Conservation (phyloP, 768 basidiomycete species). For the Asterophora parasitica region DNA sequence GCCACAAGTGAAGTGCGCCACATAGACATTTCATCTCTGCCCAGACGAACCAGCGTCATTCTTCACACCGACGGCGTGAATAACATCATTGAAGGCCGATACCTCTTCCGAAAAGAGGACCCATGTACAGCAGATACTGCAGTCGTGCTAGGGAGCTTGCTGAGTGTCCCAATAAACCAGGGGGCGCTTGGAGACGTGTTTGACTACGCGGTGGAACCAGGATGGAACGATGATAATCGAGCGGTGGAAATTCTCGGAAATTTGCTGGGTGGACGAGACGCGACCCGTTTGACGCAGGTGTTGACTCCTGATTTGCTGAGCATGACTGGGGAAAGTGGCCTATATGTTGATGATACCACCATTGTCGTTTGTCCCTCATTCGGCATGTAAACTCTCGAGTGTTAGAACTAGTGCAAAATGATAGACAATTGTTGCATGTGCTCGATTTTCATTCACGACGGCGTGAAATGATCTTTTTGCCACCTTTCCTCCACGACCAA, state of each 20-base stretch:
- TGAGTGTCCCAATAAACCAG: conserved; percentile 9
- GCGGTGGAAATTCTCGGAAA: conserved; percentile 16
- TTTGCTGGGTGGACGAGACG: conserved; percentile 14
- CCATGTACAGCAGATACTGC: conserved; percentile 10
- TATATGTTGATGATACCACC: conserved; percentile 15
- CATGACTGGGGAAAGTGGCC: conserved; percentile 9
- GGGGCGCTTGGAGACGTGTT: conserved; percentile 6
- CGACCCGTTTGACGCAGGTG: conserved; percentile 8
- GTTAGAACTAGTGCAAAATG: not conserved
- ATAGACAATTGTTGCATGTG: too few species aligned
- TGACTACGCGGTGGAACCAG: conserved; percentile 11
- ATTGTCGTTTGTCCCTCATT: conserved; percentile 10
- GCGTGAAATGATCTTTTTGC: not conserved
- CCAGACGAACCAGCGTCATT: conserved; percentile 3
- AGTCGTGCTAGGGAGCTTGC: conserved; percentile 9
- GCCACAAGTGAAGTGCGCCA: conserved; percentile 10
- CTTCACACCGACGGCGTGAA: conserved; percentile 15
- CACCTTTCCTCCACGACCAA: conserved; percentile 3
- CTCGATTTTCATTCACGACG: too few species aligned
- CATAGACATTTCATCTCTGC: conserved; percentile 7
- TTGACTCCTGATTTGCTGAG: conserved; percentile 10
- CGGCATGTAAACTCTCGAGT: not conserved
- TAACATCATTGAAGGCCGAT: conserved; percentile 11
- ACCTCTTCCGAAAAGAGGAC: conserved; percentile 13
- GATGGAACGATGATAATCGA: conserved; percentile 15